phyloP scores from a whole-genome alignment of 1,284 basidiomycete genomes.

The Filobasidium uniguttulatum region DNA sequence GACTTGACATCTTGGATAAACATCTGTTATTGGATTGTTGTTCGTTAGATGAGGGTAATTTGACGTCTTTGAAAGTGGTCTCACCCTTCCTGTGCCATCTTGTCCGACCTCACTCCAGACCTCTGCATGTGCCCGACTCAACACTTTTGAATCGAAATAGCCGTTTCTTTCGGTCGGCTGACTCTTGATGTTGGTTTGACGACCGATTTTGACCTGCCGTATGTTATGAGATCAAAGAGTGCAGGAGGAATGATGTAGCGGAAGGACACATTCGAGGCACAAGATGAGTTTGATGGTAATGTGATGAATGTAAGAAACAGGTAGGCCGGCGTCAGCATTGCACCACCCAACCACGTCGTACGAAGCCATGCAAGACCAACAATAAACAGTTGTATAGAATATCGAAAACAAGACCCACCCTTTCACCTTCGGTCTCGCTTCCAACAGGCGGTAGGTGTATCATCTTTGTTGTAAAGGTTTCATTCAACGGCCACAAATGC shows the following conservation, averaged over 20 bases:
- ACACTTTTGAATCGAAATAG: conserved; percentile 93
- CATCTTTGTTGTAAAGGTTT: conserved; percentile 91
- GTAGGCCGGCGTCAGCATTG: not conserved
- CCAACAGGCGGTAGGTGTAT: conserved; percentile 59
- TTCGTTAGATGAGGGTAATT: not conserved
- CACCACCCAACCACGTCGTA: too few relatives aligned
- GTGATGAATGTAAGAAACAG: not conserved
- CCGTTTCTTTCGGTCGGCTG: conserved; percentile 88
- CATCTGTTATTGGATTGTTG: conserved; percentile 49
- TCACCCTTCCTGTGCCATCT: conserved; percentile 47
- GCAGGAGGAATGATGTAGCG: not conserved
- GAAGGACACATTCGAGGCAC: not conserved
- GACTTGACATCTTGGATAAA: conserved; percentile 98
- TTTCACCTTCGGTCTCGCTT: conserved; percentile 21
- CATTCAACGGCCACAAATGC: conserved; percentile 88
- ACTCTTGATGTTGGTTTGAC: conserved; percentile 94
- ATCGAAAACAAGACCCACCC: conserved; percentile 16
- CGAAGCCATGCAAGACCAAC: too few relatives aligned
- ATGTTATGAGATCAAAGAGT: not conserved
- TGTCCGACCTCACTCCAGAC: conserved; percentile 74
- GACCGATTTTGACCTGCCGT: conserved; percentile 66
- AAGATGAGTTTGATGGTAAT: not conserved
- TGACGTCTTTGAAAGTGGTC: conserved; percentile 12
- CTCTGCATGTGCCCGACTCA: conserved; percentile 91
- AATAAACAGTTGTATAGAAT: not conserved